Evolutionary conservation across 768 basidiomycete species (phyloP).

Genomic region (Lentinula guzmanii): DNA sequence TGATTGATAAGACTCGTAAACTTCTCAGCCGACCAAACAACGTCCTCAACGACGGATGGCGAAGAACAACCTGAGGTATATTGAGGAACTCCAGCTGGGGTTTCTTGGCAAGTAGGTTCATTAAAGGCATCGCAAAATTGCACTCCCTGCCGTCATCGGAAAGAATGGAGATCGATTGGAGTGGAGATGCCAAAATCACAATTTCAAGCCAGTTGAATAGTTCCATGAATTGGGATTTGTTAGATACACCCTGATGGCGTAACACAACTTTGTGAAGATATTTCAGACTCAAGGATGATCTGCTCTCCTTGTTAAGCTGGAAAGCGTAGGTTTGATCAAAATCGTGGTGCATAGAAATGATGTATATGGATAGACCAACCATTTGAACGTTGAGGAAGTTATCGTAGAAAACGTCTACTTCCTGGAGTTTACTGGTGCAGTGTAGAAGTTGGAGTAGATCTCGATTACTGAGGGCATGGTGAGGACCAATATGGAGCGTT

Average conservation of each 20-base stretch:
- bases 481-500: background rate
- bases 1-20: background rate
- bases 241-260: slow-evolving; percentile 3
- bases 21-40: background rate
- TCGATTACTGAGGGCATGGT: slow-evolving; percentile 2
- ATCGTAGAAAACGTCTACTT: slow-evolving; percentile 5
- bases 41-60: background rate
- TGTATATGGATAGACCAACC: background rate
- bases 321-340: background rate
- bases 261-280: background rate
- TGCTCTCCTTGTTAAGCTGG: background rate
- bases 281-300: background rate
- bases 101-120: background rate
- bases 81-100: slow-evolving; percentile 4
- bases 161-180: background rate
- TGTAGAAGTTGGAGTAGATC: background rate
- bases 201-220: slow-evolving; percentile 1
- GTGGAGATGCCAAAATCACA: background rate
- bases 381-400: slow-evolving; percentile 1
- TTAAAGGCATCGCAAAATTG: background rate
- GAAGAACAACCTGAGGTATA: slow-evolving; percentile 4
- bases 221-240: background rate
- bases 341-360: background rate
- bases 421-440: background rate
- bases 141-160: slow-evolving; percentile 3